A percentile compares a stretch with the other conserved stretches of the same genome.
Conservation (phyloP, 805 yeast species). For the Yarrowia divulgata region DNA sequence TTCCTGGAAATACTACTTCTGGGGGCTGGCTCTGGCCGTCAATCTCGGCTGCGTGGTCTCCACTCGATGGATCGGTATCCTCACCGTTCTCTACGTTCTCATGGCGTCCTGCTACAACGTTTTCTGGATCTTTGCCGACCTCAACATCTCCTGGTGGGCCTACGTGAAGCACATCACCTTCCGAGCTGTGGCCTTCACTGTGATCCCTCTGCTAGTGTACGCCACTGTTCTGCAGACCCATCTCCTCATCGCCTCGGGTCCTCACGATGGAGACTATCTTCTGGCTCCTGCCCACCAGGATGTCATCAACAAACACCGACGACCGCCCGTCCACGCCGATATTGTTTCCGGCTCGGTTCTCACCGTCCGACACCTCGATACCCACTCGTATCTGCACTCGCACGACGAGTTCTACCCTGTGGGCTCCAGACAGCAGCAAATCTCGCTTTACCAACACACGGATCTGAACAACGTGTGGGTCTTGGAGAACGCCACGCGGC, state of each 20-base stretch:
- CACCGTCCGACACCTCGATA: slow-evolving; percentile 65
- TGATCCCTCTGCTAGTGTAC: slow-evolving; percentile 61
- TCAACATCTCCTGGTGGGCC: slow-evolving; percentile 51
- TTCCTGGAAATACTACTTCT: slow-evolving; percentile 55
- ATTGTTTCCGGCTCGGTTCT: slow-evolving; percentile 70
- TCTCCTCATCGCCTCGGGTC: slow-evolving; percentile 48
- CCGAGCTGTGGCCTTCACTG: slow-evolving; percentile 51
- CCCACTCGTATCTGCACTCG: slow-evolving; percentile 74
- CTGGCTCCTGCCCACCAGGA: slow-evolving; percentile 66
- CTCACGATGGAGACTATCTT: slow-evolving; percentile 58
- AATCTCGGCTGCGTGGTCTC: slow-evolving; percentile 57
- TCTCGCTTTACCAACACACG: slow-evolving; percentile 62
- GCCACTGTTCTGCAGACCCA: slow-evolving; percentile 58
- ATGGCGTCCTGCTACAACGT: slow-evolving; percentile 53
- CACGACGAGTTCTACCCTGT: slow-evolving; percentile 60
- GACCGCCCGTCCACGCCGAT: slow-evolving; percentile 55
- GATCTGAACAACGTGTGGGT: slow-evolving; percentile 73
- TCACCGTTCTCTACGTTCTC: slow-evolving; percentile 61
- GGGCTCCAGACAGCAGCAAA: slow-evolving; percentile 71
- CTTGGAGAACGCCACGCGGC: slow-evolving; percentile 54
- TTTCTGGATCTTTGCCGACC: slow-evolving; percentile 68
- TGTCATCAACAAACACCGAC: slow-evolving; percentile 51
- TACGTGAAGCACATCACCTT: slow-evolving; percentile 50
- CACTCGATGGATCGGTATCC: slow-evolving; percentile 63
- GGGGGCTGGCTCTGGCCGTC: slow-evolving; percentile 52